Base-by-base conservation (phyloP, 495 filamentous ascomycete species). In the Neurospora terricola region DNA sequence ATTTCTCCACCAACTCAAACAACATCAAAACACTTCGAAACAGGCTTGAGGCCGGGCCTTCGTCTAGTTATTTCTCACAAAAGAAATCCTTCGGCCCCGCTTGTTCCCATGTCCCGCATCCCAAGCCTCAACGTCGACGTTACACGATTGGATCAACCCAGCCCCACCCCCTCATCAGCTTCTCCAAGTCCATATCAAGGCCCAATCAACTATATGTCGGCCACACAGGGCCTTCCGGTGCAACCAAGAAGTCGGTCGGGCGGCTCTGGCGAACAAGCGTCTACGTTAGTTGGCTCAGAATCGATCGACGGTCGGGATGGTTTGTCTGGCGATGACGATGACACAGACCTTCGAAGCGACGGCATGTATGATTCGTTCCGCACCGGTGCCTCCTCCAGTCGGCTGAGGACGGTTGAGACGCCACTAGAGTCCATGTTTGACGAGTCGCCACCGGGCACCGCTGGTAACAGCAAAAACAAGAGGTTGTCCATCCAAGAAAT, bases 291-390 rank as follows among this genome's bases (percentile, higher is more conserved):
- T 42, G 92, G 93, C 40, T 97, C 94, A 23, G 95, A 99, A 74
- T 66, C 54, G 27, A 86, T 86, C 75, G 91, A 96, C 75, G 88
- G 88, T 54, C 90, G 91, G 71, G 90, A 90, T 21, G 90, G 93
- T 72, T 86, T 86, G 12, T 94, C 90, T 3, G 89, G 90, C 6
- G 94, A 95, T 70, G 94, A 97, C 74, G 93, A 96, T 71, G 94
- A 97, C 72, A 90, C 89, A 4, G 94, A 97, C 76, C 90, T 92
- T 72, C 88, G 92, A 81, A 97, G 92, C 76, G 96, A 98, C 76
- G 95, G 92, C 7, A 89, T 94, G 68, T 98, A 93, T 82, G 96
- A 98, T 80, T 98, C 94, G 18, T 84, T 96, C 74, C 90, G 94
- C 72, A 97, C 95, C 10, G 88, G 91, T 69, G 89, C 90, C 34